Percentiles rank a stretch among this genome's conserved stretches.
Conservation (phyloP, 1,284 basidiomycete genomes). For the Marasmius tenuissimus region DNA sequence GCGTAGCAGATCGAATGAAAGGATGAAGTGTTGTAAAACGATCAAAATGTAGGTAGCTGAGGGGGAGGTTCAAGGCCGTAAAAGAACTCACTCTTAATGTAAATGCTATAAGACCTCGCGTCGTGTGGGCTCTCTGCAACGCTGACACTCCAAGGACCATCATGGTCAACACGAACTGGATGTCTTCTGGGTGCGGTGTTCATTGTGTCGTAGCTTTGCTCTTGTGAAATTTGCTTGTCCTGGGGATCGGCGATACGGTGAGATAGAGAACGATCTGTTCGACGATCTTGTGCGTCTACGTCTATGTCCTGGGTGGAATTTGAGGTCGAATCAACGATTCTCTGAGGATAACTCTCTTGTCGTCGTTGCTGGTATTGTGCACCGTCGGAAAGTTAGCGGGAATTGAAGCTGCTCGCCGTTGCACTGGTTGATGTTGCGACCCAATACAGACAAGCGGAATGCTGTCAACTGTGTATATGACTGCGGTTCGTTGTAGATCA, state of each 20-base stretch:
- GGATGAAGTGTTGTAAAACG: slow-evolving; percentile 18
- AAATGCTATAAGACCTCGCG: slow-evolving; percentile 59
- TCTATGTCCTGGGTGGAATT: neutral
- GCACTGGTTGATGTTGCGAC: slow-evolving; percentile 1
- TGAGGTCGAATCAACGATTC: neutral
- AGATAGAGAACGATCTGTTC: neutral
- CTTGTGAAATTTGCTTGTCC: neutral
- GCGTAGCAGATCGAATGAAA: neutral
- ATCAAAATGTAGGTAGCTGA: slow-evolving; percentile 15
- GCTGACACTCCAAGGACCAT: slow-evolving; percentile 73
- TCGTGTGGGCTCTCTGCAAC: slow-evolving; percentile 71
- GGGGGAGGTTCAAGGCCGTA: slow-evolving; percentile 9
- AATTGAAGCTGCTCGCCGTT: neutral
- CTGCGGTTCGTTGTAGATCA: neutral
- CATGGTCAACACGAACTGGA: slow-evolving; percentile 33
- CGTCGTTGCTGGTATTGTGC: neutral
- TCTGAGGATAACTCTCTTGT: neutral
- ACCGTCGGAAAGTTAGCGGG: neutral
- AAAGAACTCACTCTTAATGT: slow-evolving; percentile 65
- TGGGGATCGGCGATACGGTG: neutral
- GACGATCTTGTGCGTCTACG: slow-evolving; percentile 2
- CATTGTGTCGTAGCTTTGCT: neutral
- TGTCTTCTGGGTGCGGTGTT: slow-evolving; percentile 11
- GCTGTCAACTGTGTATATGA: neutral
- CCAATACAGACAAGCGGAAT: slow-evolving; percentile 1